These are phyloP conservation scores for Pyrus pyrifolia DNA, from an alignment of 306 rosid species.

Conservation along the genomic window DNA sequence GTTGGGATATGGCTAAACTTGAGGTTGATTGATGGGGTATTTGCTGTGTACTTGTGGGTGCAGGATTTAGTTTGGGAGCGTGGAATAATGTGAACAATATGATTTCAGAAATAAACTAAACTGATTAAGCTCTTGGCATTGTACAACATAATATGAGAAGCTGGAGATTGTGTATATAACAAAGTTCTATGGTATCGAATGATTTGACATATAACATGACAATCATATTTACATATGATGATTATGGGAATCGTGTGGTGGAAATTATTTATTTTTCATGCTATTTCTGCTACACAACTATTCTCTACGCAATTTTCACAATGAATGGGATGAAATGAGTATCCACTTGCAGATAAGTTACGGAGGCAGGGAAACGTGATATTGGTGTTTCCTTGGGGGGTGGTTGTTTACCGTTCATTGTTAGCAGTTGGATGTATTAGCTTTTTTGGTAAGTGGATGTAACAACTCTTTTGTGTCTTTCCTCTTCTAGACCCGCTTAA, in stretches of 20 bases:
- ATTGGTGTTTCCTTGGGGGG: background rate
- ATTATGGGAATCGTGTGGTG: background rate
- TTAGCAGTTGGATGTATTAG: background rate
- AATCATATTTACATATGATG: background rate
- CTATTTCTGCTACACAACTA: background rate
- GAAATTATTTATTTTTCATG: background rate
- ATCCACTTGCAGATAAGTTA: background rate
- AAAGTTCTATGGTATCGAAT: background rate
- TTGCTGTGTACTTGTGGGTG: background rate
- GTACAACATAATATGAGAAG: background rate
- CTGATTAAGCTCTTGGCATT: background rate
- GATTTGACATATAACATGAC: background rate
- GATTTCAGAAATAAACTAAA: background rate
- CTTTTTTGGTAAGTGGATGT: background rate
- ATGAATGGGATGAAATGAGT: background rate
- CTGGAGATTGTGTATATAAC: background rate
- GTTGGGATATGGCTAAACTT: background rate
- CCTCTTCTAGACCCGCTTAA: conserved; percentile 59
- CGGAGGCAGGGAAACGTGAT: background rate
- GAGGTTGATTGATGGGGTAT: background rate
- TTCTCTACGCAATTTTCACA: background rate
- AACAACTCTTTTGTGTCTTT: background rate
- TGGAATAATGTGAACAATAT: background rate
- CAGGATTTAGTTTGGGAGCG: background rate
- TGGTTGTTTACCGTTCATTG: background rate